These are phyloP conservation scores for Chamaecrista fasciculata DNA, from an alignment of 306 rosid genomes.

Conservation along the genomic window DNA sequence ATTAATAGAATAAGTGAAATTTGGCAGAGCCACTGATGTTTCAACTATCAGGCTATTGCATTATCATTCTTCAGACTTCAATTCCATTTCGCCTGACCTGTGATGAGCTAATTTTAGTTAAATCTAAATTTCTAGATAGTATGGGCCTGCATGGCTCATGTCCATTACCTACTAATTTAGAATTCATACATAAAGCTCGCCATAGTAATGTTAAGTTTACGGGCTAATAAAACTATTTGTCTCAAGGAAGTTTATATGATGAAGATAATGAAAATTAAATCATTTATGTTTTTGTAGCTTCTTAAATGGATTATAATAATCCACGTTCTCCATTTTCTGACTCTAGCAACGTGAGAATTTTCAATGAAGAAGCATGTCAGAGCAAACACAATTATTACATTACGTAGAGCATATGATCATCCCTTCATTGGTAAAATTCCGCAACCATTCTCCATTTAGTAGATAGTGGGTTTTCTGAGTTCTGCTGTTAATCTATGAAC, in stretches of 20 bases:
- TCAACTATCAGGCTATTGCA: neutral
- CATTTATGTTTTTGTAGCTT: neutral
- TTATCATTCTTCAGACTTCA: slow-evolving; percentile 2
- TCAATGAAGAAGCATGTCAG: neutral
- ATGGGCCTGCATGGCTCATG: neutral
- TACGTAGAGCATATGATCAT: neutral
- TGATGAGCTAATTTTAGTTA: neutral
- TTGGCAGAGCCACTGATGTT: slow-evolving; percentile 19
- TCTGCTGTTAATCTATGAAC: neutral
- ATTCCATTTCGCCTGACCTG: neutral
- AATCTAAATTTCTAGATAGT: neutral
- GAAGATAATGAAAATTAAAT: neutral
- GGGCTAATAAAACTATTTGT: neutral
- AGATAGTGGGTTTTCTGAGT: neutral
- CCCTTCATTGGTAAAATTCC: neutral
- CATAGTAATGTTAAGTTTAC: neutral
- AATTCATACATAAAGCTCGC: neutral
- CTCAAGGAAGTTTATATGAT: neutral
- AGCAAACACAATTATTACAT: neutral
- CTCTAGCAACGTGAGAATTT: neutral
- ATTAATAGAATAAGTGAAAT: neutral
- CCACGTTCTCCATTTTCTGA: neutral
- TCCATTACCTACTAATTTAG: neutral
- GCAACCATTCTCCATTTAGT: neutral
- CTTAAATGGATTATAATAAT: neutral